phyloP scores from a whole-genome alignment of 441 rosid genomes.

The Breynia disticha region DNA sequence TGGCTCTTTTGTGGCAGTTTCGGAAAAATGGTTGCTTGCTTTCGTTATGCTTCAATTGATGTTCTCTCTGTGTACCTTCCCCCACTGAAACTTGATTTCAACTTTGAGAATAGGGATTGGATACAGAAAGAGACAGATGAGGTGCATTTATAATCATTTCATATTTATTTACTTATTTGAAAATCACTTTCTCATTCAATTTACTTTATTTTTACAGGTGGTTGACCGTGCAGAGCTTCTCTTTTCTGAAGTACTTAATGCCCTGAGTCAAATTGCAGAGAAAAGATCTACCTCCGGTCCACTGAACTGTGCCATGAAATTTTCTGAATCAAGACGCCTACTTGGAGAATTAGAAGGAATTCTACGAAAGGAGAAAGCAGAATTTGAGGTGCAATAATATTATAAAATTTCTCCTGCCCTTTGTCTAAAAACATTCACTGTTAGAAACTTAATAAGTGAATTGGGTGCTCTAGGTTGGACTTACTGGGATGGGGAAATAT shows the following conservation, averaged over 20 bases:
- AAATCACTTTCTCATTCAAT: conserved; percentile 14
- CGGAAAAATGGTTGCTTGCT: conserved; percentile 96
- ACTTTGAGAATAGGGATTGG: conserved; percentile 69
- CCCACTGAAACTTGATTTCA: conserved; percentile 72
- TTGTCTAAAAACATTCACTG: background rate
- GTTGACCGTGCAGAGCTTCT: conserved; percentile 64
- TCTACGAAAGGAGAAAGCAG: conserved; percentile 70
- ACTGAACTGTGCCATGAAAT: conserved; percentile 14
- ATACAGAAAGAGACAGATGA: conserved; percentile 64
- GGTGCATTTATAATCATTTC: conserved; percentile 32
- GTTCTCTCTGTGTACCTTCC: conserved; percentile 92
- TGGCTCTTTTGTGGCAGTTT: conserved; percentile 35
- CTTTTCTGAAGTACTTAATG: conserved; percentile 69
- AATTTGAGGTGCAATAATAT: conserved; percentile 72
- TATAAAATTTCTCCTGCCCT: too few species aligned
- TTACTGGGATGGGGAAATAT: too few species aligned
- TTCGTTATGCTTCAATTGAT: conserved; percentile 85
- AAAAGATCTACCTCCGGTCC: conserved; percentile 24
- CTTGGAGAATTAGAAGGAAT: conserved; percentile 55
- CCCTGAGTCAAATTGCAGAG: conserved; percentile 51
- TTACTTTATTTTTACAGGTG: conserved; percentile 42
- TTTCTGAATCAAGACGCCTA: conserved; percentile 41
- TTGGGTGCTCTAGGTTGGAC: too few species aligned
- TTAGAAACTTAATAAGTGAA: too few species aligned
- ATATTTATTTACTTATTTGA: conserved; percentile 7